Conservation (phyloP, 768 basidiomycete species). For the Cubamyces lactineus region DNA sequence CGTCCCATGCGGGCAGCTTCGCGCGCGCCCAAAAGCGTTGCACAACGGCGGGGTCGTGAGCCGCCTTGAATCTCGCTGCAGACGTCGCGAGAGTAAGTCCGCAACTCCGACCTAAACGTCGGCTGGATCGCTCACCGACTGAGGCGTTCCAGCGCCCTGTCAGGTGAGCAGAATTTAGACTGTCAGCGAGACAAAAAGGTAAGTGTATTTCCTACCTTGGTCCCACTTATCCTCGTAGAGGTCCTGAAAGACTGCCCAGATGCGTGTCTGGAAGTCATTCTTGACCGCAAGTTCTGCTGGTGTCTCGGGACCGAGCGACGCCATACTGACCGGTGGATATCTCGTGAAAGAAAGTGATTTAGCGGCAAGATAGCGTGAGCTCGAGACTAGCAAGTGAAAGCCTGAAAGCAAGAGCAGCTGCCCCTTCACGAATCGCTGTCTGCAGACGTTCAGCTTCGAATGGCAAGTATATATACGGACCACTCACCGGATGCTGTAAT, state of each 20-base stretch:
- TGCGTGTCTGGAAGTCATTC: constrained; percentile 31
- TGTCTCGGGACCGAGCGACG: constrained; percentile 18
- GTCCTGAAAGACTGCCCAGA: constrained; percentile 34
- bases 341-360: not conserved
- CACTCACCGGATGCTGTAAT: constrained; percentile 20
- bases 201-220: constrained; percentile 26
- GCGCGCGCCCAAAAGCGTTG: constrained; percentile 31
- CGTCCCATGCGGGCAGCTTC: constrained; percentile 32
- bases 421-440: not conserved
- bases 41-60: constrained; percentile 31
- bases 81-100: constrained; percentile 1
- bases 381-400: not conserved
- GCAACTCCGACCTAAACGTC: not conserved
- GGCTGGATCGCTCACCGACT: constrained; percentile 26
- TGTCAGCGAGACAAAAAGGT: not conserved
- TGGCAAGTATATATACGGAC: constrained; percentile 8
- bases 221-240: constrained; percentile 37
- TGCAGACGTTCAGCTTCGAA: not conserved
- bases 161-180: not conserved
- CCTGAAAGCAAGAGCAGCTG: not conserved
- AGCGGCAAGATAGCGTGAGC: not conserved
- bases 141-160: constrained; percentile 30
- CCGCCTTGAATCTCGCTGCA: constrained; percentile 30
- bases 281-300: constrained; percentile 32
- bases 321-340: not conserved